phyloP scores from a whole-genome alignment of 1,139 yeast species.

The Hemisphaericaspora subhashii region DNA sequence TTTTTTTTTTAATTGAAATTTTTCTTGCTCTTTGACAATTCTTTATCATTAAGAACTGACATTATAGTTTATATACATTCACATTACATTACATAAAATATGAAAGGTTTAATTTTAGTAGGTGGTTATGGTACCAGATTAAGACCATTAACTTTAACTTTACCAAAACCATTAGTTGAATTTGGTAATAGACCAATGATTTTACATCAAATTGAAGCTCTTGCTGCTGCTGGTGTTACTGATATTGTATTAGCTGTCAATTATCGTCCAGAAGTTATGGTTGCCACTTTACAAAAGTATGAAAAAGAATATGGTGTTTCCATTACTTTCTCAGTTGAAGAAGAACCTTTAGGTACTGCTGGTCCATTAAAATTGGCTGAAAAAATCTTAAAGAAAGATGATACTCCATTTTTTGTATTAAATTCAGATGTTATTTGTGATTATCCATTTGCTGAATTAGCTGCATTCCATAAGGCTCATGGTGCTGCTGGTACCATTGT shows the following conservation, averaged over 20 bases:
- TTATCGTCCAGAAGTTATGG: conserved; percentile 99
- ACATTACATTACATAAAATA: conserved; percentile 21
- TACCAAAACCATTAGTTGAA: conserved; percentile 98
- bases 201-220: conserved; percentile 95
- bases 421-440: conserved; percentile 99
- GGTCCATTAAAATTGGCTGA: conserved; percentile 99
- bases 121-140: conserved; percentile 99
- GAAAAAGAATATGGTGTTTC: conserved; percentile 92
- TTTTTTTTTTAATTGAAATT: not conserved
- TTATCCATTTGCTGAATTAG: conserved; percentile 93
- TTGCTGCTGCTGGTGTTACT: conserved; percentile 97
- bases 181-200: conserved; percentile 98
- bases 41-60: too few relatives aligned
- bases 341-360: conserved; percentile 99
- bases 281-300: conserved; percentile 87
- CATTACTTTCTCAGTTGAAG: conserved; percentile 97
- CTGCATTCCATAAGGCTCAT: conserved; percentile 89
- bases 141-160: conserved; percentile 96
- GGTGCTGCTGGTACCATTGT: conserved; percentile 99
- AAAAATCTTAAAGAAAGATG: conserved; percentile 87
- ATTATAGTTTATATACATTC: not conserved
- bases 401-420: conserved; percentile 94
- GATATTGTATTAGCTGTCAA: conserved; percentile 98
- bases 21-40: not conserved
- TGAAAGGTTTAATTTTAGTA: conserved; percentile 98